Evolutionary conservation across 345 rosid genomes (phyloP), one percentile per base, ranked within the genome.

Genomic region (Erysimum cheiranthoides): DNA sequence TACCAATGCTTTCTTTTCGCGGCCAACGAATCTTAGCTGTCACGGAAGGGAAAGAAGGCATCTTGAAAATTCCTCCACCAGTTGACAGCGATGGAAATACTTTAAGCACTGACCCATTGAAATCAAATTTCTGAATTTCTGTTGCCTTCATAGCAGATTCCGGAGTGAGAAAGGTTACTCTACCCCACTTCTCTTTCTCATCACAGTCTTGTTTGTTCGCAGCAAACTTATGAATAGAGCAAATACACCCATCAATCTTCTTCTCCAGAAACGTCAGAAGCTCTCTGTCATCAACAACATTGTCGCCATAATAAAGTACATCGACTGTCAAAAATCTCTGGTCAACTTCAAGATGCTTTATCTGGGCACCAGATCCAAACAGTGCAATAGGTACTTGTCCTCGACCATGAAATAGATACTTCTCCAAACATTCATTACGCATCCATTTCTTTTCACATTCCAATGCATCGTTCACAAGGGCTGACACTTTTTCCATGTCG

Each of bases 291-390:
- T 87, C 87, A 14, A 79, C 25, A 43, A 38, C 32, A 81, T 32
- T 67, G 78, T 82, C 78, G 11, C 93, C 79, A 62, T 81, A 85
- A 79, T 80, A 84, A 66, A 46, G 61, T 57, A 93, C 81, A 73
- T 93, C 88, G 18, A 91, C 86, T 30, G 88, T 80, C 65, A 93
- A 79, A 83, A 36, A 86, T 69, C 88, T 86, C 71, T 81, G 87
- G 59, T 85, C 86, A 73, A 90, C 85, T 84, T 93, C 97, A 73
- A 91, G 83, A 86, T 93, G 97, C 85, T 84, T 90, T 75, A 93
- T 88, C 83, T 83, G 88, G 47, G 94, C 97, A 75, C 97, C 97
- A 69, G 94, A 82, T 71, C 97, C 98, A 63, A 93, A 84, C 77
- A 93, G 84, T 31, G 95, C 98, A 51, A 86, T 13, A 35, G 88